Evolutionary conservation across 495 filamentous ascomycete species (phyloP), one percentile per base, ranked within the genome.

Genomic region (Aspergillus leporis): DNA sequence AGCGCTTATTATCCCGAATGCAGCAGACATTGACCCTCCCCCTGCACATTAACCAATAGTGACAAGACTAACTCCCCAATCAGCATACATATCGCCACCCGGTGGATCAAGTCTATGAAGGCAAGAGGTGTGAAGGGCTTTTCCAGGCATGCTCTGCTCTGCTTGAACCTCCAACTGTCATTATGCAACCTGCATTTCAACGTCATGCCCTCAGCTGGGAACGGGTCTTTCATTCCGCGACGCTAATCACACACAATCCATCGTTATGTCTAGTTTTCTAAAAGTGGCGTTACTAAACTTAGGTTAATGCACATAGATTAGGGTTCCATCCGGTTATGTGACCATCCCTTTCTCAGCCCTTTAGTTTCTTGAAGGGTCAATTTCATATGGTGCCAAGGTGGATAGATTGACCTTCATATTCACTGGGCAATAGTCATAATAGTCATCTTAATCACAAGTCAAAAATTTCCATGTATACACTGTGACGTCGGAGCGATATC

Each of bases 81-180:
- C 41, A 45, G 41, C 41, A 45, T 45, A 45, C 41, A 45, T 45
- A 19, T 47, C 19, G 43, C 43, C 43, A 22, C 43, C 19, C 43
- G 43, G 43, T 47, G 43, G 43, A 14, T 23, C 18, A 47, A 22
- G 19, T 43, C 16, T 43, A 43, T 43, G 13, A 6, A n/a, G 18
- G 23, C n/a, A 3, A 23, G 8, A 19, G 16, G 14, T 43, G 38
- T 14, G 38, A 41, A 14, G 38, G 3, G 8, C 12, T n/a, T 13
- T 18, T 22, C 18, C 16, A 47, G 19, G 13, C 10, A 47, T 28
- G 25, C 25, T 28, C 8, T 43, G 40, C 43, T 5, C 18, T 12
- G 19, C 43, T 23, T 22, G 19, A 23, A 23, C 19, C 3, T 47
- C 19, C 43, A 47, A 23, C 43, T 47, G 19, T 23, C 8, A 12